These are phyloP conservation scores for Aphanoascus verrucosus DNA, from an alignment of 2,329 filamentous ascomycete species.

Conservation along the genomic window DNA sequence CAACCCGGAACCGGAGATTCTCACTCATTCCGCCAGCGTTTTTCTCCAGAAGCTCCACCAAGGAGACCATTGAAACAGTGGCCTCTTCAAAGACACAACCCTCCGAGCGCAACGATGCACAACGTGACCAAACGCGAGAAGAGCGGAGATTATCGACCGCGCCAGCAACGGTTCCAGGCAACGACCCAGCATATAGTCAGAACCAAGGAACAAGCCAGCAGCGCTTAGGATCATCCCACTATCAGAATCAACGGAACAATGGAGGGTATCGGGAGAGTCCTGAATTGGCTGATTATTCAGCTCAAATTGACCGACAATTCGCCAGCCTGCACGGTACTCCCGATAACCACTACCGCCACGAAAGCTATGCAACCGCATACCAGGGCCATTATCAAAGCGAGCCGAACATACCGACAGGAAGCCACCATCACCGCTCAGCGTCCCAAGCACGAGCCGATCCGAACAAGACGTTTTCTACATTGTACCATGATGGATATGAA, in stretches of 20 bases:
- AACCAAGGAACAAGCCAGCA: slow-evolving; percentile 17
- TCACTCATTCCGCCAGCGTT: slow-evolving; percentile 58
- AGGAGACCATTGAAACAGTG: slow-evolving; percentile 37
- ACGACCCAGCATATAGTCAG: background rate
- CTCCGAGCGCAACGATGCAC: slow-evolving; percentile 18
- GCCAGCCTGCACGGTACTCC: slow-evolving; percentile 29
- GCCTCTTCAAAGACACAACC: slow-evolving; percentile 32
- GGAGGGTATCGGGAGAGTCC: background rate
- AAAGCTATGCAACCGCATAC: background rate
- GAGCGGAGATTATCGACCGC: slow-evolving; percentile 31
- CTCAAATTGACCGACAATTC: slow-evolving; percentile 35
- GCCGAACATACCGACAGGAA: slow-evolving; percentile 24
- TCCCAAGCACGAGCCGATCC: slow-evolving; percentile 24
- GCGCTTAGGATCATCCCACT: slow-evolving; percentile 7
- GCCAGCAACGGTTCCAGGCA: slow-evolving; percentile 15
- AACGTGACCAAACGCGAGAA: background rate
- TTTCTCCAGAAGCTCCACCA: slow-evolving; percentile 52
- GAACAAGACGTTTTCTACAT: slow-evolving; percentile 25
- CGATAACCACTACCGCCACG: slow-evolving; percentile 21
- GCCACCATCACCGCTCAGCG: slow-evolving; percentile 2
- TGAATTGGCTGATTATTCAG: slow-evolving; percentile 30
- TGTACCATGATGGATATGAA: slow-evolving; percentile 41
- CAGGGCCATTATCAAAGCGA: slow-evolving; percentile 21
- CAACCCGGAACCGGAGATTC: slow-evolving; percentile 54
- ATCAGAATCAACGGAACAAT: slow-evolving; percentile 1